phyloP scores from a whole-genome alignment of 192 early-diverging fungal genomes.

The Podochytrium sp. region DNA sequence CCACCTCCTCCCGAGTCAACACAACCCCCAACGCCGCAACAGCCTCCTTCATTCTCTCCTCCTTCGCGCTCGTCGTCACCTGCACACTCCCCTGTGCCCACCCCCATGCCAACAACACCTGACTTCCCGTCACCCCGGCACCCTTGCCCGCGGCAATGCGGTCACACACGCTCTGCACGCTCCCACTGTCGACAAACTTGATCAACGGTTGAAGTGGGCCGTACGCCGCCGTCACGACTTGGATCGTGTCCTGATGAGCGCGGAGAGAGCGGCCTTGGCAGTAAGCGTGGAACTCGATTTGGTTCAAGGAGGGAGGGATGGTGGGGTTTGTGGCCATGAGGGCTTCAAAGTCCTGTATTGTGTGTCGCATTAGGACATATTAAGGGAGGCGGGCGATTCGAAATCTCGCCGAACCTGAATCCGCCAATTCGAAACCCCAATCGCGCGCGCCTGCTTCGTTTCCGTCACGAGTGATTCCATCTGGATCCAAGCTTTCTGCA shows the following conservation, averaged over 20 bases:
- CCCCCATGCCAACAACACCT: conserved; percentile 26
- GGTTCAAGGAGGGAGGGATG: conserved; percentile 14
- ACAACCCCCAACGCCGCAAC: conserved; percentile 14
- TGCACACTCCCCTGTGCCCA: conserved; percentile 12
- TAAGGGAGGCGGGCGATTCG: background rate
- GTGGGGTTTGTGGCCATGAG: background rate
- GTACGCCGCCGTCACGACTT: conserved; percentile 42
- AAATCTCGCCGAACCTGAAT: conserved; percentile 32
- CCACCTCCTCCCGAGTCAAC: background rate
- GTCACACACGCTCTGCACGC: background rate
- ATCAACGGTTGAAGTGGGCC: conserved; percentile 48
- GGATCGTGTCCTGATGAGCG: background rate
- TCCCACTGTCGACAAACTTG: conserved; percentile 19
- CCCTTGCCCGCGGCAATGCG: conserved; percentile 10
- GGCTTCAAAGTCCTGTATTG: conserved; percentile 16
- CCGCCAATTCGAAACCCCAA: conserved; percentile 83
- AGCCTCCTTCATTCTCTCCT: conserved; percentile 27
- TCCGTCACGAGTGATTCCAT: conserved; percentile 71
- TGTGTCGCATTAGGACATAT: background rate
- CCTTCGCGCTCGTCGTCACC: conserved; percentile 30
- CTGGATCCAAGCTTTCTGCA: conserved; percentile 72
- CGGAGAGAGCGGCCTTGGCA: conserved; percentile 17
- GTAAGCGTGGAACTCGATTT: conserved; percentile 46
- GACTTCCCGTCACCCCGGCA: conserved; percentile 7
- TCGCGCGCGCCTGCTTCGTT: conserved; percentile 68